Percentiles rank a stretch among this genome's conserved stretches.
These are phyloP conservation scores for Mycena citricolor DNA, from an alignment of 1,284 basidiomycete genomes.

Conservation along the genomic window DNA sequence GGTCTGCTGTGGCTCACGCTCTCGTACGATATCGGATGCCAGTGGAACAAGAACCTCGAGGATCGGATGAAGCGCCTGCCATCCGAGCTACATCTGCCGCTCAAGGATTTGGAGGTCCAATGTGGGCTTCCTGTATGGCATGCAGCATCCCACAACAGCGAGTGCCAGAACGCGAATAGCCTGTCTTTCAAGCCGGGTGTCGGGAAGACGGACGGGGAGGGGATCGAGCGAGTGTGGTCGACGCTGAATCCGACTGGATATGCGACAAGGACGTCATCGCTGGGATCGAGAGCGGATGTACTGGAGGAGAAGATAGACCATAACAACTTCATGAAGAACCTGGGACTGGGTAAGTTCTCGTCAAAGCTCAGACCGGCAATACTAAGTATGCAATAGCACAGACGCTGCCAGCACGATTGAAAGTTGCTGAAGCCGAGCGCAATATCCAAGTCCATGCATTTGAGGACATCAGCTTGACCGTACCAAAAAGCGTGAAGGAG, in stretches of 20 bases:
- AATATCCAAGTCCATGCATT: slow-evolving; percentile 10
- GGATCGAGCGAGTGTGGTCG: slow-evolving; percentile 28
- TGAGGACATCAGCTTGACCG: slow-evolving; percentile 6
- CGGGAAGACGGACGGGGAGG: slow-evolving; percentile 30
- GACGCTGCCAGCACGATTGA: slow-evolving; percentile 5
- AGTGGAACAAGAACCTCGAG: slow-evolving; percentile 17
- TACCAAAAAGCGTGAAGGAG: not conserved
- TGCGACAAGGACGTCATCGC: slow-evolving; percentile 29
- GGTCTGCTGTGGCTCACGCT: slow-evolving; percentile 4
- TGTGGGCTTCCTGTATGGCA: slow-evolving; percentile 30
- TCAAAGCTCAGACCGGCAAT: not conserved
- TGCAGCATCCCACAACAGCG: slow-evolving; percentile 23
- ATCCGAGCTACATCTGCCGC: slow-evolving; percentile 1
- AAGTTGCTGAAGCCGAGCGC: slow-evolving; percentile 19
- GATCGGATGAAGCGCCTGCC: slow-evolving; percentile 9
- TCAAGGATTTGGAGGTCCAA: not conserved
- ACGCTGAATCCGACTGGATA: slow-evolving; percentile 23
- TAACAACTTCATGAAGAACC: slow-evolving; percentile 25
- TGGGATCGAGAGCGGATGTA: slow-evolving; percentile 22
- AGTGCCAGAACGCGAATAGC: slow-evolving; percentile 23
- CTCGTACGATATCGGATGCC: slow-evolving; percentile 27
- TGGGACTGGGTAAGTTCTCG: slow-evolving; percentile 18
- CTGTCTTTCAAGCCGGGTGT: slow-evolving; percentile 24
- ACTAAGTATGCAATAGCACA: slow-evolving; percentile 3
- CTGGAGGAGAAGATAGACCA: slow-evolving; percentile 25